A percentile compares a stretch with the other conserved stretches of the same genome.
These are phyloP conservation scores for Phanerodontia chrysosporium DNA, from an alignment of 768 basidiomycete species.

Conservation along the genomic window DNA sequence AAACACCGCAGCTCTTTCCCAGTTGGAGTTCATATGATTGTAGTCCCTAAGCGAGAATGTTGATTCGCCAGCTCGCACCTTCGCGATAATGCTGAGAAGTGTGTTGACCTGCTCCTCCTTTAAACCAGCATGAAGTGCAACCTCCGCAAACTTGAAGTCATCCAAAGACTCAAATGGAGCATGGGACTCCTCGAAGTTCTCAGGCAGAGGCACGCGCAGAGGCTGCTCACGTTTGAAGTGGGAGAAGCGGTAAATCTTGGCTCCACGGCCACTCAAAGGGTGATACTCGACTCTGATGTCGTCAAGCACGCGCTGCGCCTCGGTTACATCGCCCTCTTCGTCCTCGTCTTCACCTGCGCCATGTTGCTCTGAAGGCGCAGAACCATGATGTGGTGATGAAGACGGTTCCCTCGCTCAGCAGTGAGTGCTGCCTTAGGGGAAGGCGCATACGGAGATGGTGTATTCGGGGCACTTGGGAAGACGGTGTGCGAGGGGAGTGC, in stretches of 20 bases:
- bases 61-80: neutral
- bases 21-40: conserved; percentile 1
- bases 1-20: conserved; percentile 1
- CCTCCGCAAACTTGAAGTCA: conserved; percentile 16
- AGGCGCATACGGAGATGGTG: no score
- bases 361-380: no score
- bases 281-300: conserved; percentile 8
- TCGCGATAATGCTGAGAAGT: conserved; percentile 1
- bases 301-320: neutral
- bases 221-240: neutral
- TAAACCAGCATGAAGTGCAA: neutral
- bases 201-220: neutral
- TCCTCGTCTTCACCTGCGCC: no score
- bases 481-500: no score
- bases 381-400: no score
- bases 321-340: no score
- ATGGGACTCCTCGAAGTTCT: neutral
- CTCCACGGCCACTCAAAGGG: neutral
- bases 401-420: no score
- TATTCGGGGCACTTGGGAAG: no score
- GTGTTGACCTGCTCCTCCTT: neutral
- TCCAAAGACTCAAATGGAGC: conserved; percentile 1
- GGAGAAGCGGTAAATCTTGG: neutral
- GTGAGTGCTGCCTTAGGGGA: no score
- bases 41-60: neutral